Percentiles rank a stretch among this genome's conserved stretches.
Conservation (phyloP, 208 protist species). For the Blastocrithidia nonstop region DNA sequence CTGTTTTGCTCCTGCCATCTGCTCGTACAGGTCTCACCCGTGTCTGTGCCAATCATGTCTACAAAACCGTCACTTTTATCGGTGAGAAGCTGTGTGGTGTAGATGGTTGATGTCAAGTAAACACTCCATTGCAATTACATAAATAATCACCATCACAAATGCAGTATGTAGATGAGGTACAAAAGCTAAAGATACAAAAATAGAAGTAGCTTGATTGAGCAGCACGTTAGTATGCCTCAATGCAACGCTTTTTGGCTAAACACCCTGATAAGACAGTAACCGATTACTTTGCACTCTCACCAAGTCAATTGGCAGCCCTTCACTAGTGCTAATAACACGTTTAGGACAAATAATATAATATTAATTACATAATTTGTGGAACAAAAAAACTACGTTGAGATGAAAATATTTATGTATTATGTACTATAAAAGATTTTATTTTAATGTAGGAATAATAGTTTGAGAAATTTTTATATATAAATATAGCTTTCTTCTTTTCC, state of each 20-base stretch:
- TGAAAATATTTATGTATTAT: neutral
- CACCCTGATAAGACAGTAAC: neutral
- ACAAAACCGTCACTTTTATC: constrained; percentile 47
- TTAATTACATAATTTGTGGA: neutral
- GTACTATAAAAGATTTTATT: too few relatives aligned
- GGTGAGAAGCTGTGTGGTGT: constrained; percentile 31
- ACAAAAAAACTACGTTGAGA: neutral
- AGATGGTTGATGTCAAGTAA: neutral
- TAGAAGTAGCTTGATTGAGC: neutral
- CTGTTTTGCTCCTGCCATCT: constrained; percentile 34
- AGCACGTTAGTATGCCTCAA: neutral
- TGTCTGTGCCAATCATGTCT: constrained; percentile 22
- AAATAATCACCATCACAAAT: neutral
- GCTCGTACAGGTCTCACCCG: constrained; percentile 24
- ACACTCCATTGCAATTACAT: neutral
- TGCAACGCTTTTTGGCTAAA: neutral
- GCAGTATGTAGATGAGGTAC: neutral
- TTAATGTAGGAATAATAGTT: too few relatives aligned
- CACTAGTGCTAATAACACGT: neutral
- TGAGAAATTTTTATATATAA: too few relatives aligned
- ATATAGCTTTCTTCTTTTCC: neutral
- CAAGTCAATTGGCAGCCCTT: neutral
- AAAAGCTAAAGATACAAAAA: neutral
- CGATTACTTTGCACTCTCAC: neutral
- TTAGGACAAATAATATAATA: neutral